Conservation (phyloP, 2,329 filamentous ascomycete species). For the Curvularia eragrostidis region DNA sequence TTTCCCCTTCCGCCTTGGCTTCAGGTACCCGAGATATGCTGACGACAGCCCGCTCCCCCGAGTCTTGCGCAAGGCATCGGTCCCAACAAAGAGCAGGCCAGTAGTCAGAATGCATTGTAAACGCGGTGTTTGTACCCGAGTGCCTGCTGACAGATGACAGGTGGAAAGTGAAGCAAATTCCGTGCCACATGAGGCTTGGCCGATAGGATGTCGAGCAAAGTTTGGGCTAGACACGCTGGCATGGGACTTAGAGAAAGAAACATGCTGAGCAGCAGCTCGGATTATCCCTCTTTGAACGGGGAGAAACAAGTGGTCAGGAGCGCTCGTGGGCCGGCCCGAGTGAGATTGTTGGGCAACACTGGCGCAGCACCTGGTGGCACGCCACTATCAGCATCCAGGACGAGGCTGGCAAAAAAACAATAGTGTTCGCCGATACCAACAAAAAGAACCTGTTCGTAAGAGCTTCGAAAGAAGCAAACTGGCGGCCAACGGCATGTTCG, state of each 20-base stretch:
- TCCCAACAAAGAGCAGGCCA: neutral
- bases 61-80: neutral
- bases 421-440: neutral
- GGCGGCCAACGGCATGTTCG: neutral
- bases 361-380: neutral
- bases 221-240: neutral
- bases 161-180: neutral
- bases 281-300: neutral
- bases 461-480: neutral
- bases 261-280: no score
- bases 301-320: constrained; percentile 1
- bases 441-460: neutral
- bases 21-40: constrained; percentile 3
- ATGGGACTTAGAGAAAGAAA: neutral
- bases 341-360: constrained; percentile 5
- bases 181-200: neutral
- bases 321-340: neutral
- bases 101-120: neutral
- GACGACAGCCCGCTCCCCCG: neutral
- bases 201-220: neutral
- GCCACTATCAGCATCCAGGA: neutral
- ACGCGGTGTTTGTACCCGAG: neutral
- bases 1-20: neutral
- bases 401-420: constrained; percentile 1
- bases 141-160: neutral